Conservation (phyloP, 306 rosid species). For the Acacia crassicarpa region DNA sequence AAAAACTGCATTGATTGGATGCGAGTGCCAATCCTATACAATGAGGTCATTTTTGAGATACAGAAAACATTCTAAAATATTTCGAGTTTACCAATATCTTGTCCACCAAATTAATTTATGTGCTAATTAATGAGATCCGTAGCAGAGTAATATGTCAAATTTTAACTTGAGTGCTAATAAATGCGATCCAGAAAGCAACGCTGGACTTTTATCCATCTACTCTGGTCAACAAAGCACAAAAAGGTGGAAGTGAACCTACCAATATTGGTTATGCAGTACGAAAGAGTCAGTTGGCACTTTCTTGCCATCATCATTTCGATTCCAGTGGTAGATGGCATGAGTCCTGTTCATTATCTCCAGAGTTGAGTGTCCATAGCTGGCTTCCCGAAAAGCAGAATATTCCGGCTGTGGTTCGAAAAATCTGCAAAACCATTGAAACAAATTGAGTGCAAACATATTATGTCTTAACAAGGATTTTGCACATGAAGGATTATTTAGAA, state of each 20-base stretch:
- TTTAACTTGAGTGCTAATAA: conserved; percentile 5
- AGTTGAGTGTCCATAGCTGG: conserved; percentile 94
- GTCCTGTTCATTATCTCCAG: conserved; percentile 81
- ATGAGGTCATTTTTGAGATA: not conserved
- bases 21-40: not conserved
- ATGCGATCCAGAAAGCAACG: not conserved
- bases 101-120: not conserved
- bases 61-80: conserved; percentile 12
- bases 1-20: not conserved
- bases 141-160: not conserved
- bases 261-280: conserved; percentile 77
- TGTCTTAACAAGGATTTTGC: not conserved
- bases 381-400: conserved; percentile 93
- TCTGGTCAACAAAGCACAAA: conserved; percentile 5
- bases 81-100: conserved; percentile 1
- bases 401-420: conserved; percentile 90
- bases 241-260: conserved; percentile 53
- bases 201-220: not conserved
- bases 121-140: not conserved
- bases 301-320: conserved; percentile 96
- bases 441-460: not conserved
- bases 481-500: conserved; percentile 9
- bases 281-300: conserved; percentile 66
- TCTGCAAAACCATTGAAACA: conserved; percentile 42
- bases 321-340: conserved; percentile 95